Conservation (phyloP, 495 filamentous ascomycete genomes). For the Penicillium pulvis region DNA sequence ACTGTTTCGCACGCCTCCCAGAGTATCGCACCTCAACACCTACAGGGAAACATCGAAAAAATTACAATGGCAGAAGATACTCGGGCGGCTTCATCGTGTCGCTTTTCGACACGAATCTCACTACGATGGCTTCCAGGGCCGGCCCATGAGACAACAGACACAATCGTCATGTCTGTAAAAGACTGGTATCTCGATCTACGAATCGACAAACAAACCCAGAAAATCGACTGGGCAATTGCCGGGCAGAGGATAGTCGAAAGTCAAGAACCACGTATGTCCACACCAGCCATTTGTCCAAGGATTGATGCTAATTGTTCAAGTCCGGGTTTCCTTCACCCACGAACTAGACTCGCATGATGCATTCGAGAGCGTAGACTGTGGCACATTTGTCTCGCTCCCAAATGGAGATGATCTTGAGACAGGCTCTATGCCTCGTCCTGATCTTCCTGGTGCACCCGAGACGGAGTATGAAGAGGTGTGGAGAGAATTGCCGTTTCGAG, state of each 20-base stretch:
- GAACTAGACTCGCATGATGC: constrained; percentile 43
- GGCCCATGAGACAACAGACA: constrained; percentile 45
- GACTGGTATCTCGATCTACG: constrained; percentile 49
- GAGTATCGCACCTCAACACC: neutral
- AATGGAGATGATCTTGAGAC: constrained; percentile 47
- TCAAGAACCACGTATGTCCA: constrained; percentile 29
- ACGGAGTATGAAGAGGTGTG: constrained; percentile 44
- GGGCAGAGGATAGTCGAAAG: constrained; percentile 39
- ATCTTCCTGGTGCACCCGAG: constrained; percentile 37
- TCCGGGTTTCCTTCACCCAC: constrained; percentile 42
- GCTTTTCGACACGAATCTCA: constrained; percentile 46
- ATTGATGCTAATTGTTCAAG: constrained; percentile 13
- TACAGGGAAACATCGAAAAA: neutral
- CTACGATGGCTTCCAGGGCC: constrained; percentile 45
- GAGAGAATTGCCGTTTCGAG: constrained; percentile 35
- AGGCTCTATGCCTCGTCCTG: constrained; percentile 41
- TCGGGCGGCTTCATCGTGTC: constrained; percentile 17
- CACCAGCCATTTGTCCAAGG: neutral
- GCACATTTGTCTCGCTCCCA: constrained; percentile 37
- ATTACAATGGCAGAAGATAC: neutral
- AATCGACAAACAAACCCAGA: constrained; percentile 32
- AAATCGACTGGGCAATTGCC: constrained; percentile 47
- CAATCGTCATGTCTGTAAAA: constrained; percentile 46
- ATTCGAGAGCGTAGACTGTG: constrained; percentile 42
- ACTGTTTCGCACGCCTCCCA: neutral